Evolutionary conservation across 768 basidiomycete genomes (phyloP), one percentile per base, ranked within the genome.

Genomic region (Crassisporium funariophilum): DNA sequence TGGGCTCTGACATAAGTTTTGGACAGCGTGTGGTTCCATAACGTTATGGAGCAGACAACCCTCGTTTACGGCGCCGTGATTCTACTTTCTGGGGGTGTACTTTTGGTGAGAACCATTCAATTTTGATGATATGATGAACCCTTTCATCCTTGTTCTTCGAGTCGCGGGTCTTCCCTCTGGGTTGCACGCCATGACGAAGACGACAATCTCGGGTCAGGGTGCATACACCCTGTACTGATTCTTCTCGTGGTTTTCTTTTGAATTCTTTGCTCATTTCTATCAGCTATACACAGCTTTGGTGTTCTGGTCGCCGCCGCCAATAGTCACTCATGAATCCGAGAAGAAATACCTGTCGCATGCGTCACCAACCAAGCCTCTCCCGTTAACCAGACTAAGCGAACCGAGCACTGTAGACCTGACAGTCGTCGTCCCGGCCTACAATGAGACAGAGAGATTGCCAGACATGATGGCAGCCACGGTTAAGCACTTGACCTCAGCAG

Each of bases 101-200:
- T 66, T 37, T 56, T 66, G 60, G 75, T 77, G 59, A 71, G 75
- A 29, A 56, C 9, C 4, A 34, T 22, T 31, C 27, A 2, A 16
- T 49, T 17, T 36, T 27, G 16, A 27, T 33, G 48, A 15, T 47
- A 59, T 68, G 88, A 88, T 88, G 84, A 71, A 67, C 71, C 73
- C 71, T 65, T 79, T 88, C 89, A 91, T 91, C 88, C 88, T 91
- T 91, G 88, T 91, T 91, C 88, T 91, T 86, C 74, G 89, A 91
- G 84, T 73, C 62, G 58, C 68, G 83, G 83, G 88, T 75, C 67
- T 53, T 69, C 61, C 57, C 57, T 49, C 41, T 56, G 52, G 58
- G 65, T 49, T 63, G 63, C 61, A 77, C 86, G 88, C 78, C 74
- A 71, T 61, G 71, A 70, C 76, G 66, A 77, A 56, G 88, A 86